Base-by-base conservation (phyloP, 2,329 filamentous ascomycete species). In the Torrubiella hemipterigena region DNA sequence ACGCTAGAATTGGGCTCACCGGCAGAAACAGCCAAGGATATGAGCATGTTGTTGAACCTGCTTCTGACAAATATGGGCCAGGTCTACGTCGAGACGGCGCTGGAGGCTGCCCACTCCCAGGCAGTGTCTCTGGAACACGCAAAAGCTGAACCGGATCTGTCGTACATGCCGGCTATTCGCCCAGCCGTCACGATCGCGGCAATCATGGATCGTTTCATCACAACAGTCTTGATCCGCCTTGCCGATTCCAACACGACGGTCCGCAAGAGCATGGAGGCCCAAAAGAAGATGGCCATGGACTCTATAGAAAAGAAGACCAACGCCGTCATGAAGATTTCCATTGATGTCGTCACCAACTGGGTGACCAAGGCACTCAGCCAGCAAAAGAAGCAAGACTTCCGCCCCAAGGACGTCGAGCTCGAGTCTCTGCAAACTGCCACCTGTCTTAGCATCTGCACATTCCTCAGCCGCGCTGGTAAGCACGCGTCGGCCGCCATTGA, bases 1-100 rank as follows among this genome's bases (percentile, higher is more conserved):
- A 85, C 86, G 0, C 67, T 98, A 8, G 91, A 98, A 54, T 67
- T 98, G n/a, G 86, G 83, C 16, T 80, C 83, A 16, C 77, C 78
- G 31, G 80, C 71, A 35, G 91, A 98, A 44, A 95, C 86, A 5
- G 85, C 91, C 12, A 96, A 93, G 54, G 91, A 98, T 53, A 84
- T 96, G 34, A 81, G 80, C 27, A 77, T 84, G 37, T 68, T 96
- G 16, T 69, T 95, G 20, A 81, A 80, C 49, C 69, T 96, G 16
- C 69, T 98, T 3, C 70, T 96, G 29, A 77, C 76, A 19, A 84
- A 81, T 44, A 86, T 96, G 79, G 85, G 86, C 15, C 82, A 89
- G 45, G 80, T 93, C 31, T 80, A 80, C 43, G 63, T 80, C 30
- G 73, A 81, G 51, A 79, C 74, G 6, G 67, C 70, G 2, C 61